These are phyloP conservation scores for Suillus americanus DNA, from an alignment of 768 basidiomycete species.

Conservation along the genomic window DNA sequence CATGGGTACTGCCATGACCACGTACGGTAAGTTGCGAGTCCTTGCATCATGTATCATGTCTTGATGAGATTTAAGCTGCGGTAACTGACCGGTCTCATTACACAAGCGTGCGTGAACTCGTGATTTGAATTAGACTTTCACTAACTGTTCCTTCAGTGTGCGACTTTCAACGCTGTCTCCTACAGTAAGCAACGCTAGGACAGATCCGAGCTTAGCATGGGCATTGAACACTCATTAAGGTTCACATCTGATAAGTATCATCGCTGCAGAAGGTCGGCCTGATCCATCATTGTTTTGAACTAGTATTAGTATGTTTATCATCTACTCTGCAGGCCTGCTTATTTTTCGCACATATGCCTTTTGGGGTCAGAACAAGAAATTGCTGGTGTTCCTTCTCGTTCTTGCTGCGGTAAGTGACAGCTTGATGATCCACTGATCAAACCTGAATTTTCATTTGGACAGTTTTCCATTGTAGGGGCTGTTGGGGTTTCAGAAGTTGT, in stretches of 20 bases:
- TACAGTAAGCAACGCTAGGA: background rate
- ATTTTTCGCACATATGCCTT: constrained; percentile 3
- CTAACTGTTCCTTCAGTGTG: background rate
- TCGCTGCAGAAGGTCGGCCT: constrained; percentile 6
- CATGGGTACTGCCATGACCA: constrained; percentile 1
- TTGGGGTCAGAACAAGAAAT: background rate
- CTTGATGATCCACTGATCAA: background rate
- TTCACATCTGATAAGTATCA: constrained; percentile 4
- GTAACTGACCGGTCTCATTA: background rate
- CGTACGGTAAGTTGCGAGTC: background rate
- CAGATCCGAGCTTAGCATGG: background rate
- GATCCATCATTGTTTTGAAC: background rate
- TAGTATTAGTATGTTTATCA: background rate
- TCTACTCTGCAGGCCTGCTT: background rate
- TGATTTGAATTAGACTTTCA: background rate
- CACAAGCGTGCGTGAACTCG: background rate
- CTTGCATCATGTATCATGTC: background rate
- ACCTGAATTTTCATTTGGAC: background rate
- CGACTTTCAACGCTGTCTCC: background rate
- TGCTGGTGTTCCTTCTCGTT: background rate
- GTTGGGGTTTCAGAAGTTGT: background rate
- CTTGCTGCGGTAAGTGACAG: background rate
- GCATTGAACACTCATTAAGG: background rate
- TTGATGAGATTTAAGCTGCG: background rate
- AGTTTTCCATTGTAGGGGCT: background rate